phyloP scores from a whole-genome alignment of 352 stramenopile species.

The Globisporangium uncinulatum region DNA sequence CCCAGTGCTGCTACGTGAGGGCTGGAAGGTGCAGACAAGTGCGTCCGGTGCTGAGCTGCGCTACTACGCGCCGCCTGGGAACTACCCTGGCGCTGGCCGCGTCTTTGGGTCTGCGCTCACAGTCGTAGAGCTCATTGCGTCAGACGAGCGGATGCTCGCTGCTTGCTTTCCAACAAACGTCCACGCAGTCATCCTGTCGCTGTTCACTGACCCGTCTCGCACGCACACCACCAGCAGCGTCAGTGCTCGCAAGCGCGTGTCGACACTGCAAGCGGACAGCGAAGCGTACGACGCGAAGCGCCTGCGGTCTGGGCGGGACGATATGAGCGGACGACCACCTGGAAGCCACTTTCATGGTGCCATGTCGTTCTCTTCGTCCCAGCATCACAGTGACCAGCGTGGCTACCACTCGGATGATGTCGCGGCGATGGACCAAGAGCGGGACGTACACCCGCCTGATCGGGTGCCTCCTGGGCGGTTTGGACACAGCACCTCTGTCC shows the following conservation, averaged over 20 bases:
- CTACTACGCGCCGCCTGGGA: conserved; percentile 32
- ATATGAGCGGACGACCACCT: neutral
- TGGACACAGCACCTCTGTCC: neutral
- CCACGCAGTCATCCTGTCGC: conserved; percentile 61
- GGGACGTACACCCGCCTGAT: conserved; percentile 2
- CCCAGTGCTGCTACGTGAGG: conserved; percentile 50
- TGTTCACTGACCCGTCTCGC: conserved; percentile 35
- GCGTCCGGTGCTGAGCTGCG: conserved; percentile 26
- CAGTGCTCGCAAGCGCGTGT: conserved; percentile 16
- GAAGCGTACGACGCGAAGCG: conserved; percentile 31
- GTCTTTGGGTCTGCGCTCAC: conserved; percentile 59
- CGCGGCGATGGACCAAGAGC: conserved; percentile 6
- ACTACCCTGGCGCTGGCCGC: conserved; percentile 19
- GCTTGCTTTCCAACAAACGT: conserved; percentile 71
- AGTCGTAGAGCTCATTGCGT: conserved; percentile 73
- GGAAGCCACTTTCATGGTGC: conserved; percentile 3
- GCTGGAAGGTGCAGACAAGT: conserved; percentile 52
- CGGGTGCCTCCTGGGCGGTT: conserved; percentile 1
- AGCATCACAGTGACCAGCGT: neutral
- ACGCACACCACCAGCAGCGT: conserved; percentile 2
- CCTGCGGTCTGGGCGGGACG: conserved; percentile 14
- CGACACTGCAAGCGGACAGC: neutral
- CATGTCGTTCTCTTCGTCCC: conserved; percentile 1
- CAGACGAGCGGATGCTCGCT: conserved; percentile 47
- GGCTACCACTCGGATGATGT: conserved; percentile 5